Evolutionary conservation across 2,329 filamentous ascomycete species (phyloP), one percentile per base, ranked within the genome.

Genomic region (Ceratocystis colombiana): DNA sequence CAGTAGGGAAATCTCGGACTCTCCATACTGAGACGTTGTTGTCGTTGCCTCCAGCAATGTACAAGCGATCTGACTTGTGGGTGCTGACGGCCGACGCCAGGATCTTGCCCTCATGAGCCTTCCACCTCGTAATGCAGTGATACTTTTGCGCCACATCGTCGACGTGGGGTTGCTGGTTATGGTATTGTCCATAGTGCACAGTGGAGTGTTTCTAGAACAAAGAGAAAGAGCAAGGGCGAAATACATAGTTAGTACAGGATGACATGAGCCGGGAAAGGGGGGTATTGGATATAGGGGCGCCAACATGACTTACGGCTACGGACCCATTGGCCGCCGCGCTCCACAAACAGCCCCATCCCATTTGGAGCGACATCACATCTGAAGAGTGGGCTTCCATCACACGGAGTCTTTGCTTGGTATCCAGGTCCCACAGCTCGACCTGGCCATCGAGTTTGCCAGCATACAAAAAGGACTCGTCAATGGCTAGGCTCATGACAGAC

Each of bases 401-500:
- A 67, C 94, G 83, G 57, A 99, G 81, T 62, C 94, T 86, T 75
- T 99, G 94, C 65, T 88, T 86, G 0, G 94, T 97, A 73, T 97
- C 93, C 15, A 99, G 80, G 73, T 99, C 95, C 93, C 95, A 99
- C 10, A 99, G 84, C 73, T 97, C 93, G 68, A 99, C 85, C 63
- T 96, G 84, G 25, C 94, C 95, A 48, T 89, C 86, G 0, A 91
- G 83, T 71, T 95, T 88, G 61, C 94, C 94, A 68, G 89, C 90
- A 73, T 97, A 99, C 3, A 99, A 80, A 70, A 99, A 95, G 0
- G 91, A 92, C 0, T 90, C 91, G 69, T 97, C 92, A 2, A 96
- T 82, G 4, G 89, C 87, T 64, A 99, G 80, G 0, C 90, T 94
- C 67, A 96, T 78, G 12, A 87, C 82, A 0, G 84, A 87, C 68